Conservation (phyloP, 306 rosid species). For the Citrullus mucosospermus region DNA sequence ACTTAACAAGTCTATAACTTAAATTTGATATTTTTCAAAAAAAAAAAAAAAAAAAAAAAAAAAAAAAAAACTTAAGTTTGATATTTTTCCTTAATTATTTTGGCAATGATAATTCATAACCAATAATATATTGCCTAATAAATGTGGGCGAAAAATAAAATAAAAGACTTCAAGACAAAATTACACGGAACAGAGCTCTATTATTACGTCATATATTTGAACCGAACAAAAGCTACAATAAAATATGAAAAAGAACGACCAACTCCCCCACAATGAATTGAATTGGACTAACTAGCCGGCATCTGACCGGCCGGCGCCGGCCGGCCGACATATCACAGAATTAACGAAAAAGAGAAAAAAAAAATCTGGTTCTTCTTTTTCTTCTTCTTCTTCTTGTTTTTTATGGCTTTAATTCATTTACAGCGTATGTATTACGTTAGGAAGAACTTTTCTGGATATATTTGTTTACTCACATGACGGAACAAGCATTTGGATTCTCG, state of each 20-base stretch:
- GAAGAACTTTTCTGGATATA: neutral
- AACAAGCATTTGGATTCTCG: conserved; percentile 88
- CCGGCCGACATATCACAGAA: neutral
- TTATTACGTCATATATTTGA: neutral
- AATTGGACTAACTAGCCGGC: conserved; percentile 6
- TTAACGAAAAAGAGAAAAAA: neutral
- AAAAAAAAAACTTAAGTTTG: too few species aligned
- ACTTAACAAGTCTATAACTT: too few species aligned
- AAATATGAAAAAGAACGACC: neutral
- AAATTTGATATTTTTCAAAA: too few species aligned
- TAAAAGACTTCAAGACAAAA: neutral
- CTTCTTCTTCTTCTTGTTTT: neutral
- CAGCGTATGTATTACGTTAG: neutral
- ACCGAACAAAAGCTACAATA: neutral
- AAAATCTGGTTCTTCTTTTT: neutral
- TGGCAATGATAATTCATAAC: neutral
- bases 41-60: too few species aligned
- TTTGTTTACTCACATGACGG: conserved; percentile 43
- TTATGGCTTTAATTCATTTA: neutral
- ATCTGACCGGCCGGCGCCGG: neutral
- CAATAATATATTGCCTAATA: neutral
- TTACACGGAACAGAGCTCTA: neutral
- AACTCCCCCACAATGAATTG: conserved; percentile 8
- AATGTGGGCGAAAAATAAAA: neutral
- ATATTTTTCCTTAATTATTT: too few species aligned